A percentile compares a stretch with the other conserved stretches of the same genome.
These are phyloP conservation scores for Boletus semigastroideus DNA, from an alignment of 1,284 basidiomycete species.

Conservation along the genomic window DNA sequence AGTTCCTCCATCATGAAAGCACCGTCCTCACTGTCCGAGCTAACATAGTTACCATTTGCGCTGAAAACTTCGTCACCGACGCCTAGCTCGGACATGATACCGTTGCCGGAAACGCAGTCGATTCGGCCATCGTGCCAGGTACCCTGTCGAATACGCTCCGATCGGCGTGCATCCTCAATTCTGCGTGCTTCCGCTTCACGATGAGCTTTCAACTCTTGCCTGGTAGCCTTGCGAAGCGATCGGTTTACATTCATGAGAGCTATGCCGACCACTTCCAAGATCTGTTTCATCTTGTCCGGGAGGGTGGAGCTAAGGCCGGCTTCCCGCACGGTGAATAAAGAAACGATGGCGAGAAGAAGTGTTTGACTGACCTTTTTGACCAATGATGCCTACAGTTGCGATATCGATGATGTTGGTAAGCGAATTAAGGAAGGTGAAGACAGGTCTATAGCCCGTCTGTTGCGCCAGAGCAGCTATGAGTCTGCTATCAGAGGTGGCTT, in stretches of 20 bases:
- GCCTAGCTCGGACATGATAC: slow-evolving; percentile 81
- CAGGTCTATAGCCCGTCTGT: slow-evolving; percentile 89
- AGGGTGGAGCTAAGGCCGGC: slow-evolving; percentile 85
- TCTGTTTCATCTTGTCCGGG: slow-evolving; percentile 83
- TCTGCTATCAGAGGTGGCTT: slow-evolving; percentile 69
- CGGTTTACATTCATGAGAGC: slow-evolving; percentile 69
- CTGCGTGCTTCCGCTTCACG: slow-evolving; percentile 33
- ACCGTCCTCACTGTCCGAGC: slow-evolving; percentile 21
- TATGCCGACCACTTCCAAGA: slow-evolving; percentile 78
- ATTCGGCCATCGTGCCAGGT: slow-evolving; percentile 81
- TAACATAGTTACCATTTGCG: slow-evolving; percentile 33
- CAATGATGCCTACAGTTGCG: slow-evolving; percentile 91
- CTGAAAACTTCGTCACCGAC: slow-evolving; percentile 65
- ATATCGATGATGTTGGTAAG: slow-evolving; percentile 88
- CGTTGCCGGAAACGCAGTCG: slow-evolving; percentile 80
- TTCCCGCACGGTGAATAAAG: slow-evolving; percentile 29
- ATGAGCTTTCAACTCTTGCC: slow-evolving; percentile 38
- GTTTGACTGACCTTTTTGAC: slow-evolving; percentile 73
- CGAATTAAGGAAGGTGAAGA: slow-evolving; percentile 88
- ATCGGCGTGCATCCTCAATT: slow-evolving; percentile 38
- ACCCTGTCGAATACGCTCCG: slow-evolving; percentile 52
- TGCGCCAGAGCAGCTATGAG: slow-evolving; percentile 70
- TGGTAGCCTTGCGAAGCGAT: slow-evolving; percentile 47
- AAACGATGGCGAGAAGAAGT: neutral
- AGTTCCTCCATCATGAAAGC: slow-evolving; percentile 16